Conservation (phyloP, 495 filamentous ascomycete species). For the Neurospora sp. region DNA sequence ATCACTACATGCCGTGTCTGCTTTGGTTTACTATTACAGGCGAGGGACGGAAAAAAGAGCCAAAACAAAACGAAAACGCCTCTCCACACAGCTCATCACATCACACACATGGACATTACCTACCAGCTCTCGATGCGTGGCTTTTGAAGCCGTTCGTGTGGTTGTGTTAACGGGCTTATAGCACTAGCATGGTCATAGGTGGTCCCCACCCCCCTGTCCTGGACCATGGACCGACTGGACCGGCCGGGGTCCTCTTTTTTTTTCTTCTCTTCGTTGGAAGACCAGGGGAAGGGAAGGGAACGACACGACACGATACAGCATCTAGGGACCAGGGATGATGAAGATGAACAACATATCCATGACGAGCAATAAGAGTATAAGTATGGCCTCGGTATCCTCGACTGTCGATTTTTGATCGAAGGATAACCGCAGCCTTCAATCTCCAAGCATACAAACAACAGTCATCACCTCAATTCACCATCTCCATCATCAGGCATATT, state of each 20-base stretch:
- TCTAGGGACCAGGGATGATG: background rate
- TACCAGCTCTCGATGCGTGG: background rate
- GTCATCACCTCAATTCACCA: background rate
- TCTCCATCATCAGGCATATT: background rate
- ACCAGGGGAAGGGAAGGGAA: background rate
- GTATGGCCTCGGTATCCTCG: slow-evolving; percentile 8
- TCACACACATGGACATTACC: background rate
- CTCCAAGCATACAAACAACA: background rate
- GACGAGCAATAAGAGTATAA: slow-evolving; percentile 10
- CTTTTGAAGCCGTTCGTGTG: background rate
- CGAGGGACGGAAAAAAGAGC: background rate
- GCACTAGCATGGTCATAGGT: background rate
- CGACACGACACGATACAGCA: background rate
- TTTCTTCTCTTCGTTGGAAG: background rate
- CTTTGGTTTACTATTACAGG: background rate
- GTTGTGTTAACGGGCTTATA: background rate
- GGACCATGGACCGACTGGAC: background rate
- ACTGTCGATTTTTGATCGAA: background rate
- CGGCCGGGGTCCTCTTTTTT: background rate
- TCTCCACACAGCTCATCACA: background rate
- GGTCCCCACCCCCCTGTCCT: background rate
- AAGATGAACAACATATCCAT: background rate
- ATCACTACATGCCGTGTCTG: background rate
- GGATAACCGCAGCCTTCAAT: background rate
- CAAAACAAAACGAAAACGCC: background rate